These are phyloP conservation scores for Carex parvula DNA, from an alignment of 176 grass and related monocot species.

Conservation along the genomic window DNA sequence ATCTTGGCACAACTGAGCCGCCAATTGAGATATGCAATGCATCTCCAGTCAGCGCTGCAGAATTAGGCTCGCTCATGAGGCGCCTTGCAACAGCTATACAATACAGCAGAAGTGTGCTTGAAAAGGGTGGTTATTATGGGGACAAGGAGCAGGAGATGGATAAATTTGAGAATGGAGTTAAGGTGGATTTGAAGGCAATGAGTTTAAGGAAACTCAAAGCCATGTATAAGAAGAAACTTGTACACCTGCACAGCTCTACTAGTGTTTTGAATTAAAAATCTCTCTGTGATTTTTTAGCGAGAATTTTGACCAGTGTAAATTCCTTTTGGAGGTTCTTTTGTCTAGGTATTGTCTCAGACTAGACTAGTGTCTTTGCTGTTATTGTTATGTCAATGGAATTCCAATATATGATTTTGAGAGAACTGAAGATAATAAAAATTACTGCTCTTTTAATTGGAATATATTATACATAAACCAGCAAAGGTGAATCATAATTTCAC, in stretches of 20 bases:
- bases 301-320: background rate
- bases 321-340: background rate
- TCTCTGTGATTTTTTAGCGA: background rate
- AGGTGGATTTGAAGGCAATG: slow-evolving; percentile 12
- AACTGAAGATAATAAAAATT: background rate
- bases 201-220: slow-evolving; percentile 17
- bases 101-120: slow-evolving; percentile 1
- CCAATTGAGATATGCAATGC: background rate
- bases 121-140: slow-evolving; percentile 9
- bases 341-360: background rate
- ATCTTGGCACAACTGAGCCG: background rate
- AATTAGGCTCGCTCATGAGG: background rate
- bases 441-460: background rate
- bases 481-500: background rate
- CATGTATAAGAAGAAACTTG: background rate
- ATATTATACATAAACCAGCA: background rate
- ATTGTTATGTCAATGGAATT: background rate
- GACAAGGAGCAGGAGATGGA: background rate
- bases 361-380: background rate
- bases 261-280: background rate
- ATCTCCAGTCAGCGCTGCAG: background rate
- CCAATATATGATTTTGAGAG: background rate
- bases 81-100: background rate
- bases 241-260: background rate
- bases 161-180: background rate